A percentile compares a stretch with the other conserved stretches of the same genome.
Evolutionary conservation across 176 grass and related monocot species (phyloP).

Genomic region (Hyparrhenia diplandra): DNA sequence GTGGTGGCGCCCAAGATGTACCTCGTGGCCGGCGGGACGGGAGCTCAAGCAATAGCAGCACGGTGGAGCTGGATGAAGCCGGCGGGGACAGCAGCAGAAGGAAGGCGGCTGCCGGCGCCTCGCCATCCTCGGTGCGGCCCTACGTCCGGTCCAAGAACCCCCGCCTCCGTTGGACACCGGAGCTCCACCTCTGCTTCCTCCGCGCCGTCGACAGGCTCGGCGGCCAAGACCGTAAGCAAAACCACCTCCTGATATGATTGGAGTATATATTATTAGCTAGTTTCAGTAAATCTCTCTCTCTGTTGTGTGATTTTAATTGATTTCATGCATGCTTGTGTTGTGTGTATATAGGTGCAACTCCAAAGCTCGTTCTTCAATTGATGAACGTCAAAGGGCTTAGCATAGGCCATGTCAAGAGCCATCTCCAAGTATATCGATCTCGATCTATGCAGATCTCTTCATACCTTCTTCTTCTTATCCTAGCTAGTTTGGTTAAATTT

Average conservation of each 20-base stretch:
- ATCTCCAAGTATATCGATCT: constrained; percentile 66
- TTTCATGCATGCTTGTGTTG: background rate
- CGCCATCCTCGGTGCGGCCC: constrained; percentile 28
- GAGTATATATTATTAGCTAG: no score
- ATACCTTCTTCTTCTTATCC: background rate
- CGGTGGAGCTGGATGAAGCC: constrained; percentile 55
- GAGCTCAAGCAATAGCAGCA: constrained; percentile 54
- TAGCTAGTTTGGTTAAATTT: background rate
- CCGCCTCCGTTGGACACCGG: constrained; percentile 74
- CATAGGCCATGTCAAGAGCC: constrained; percentile 86
- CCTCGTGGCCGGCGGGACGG: background rate
- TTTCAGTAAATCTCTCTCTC: background rate
- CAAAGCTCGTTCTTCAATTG: constrained; percentile 66
- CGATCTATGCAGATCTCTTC: background rate
- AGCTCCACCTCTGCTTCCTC: constrained; percentile 63
- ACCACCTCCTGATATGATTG: background rate
- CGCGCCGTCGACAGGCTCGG: constrained; percentile 63
- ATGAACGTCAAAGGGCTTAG: constrained; percentile 77
- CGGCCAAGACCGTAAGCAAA: constrained; percentile 61
- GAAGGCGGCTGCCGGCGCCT: background rate
- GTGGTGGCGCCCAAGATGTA: background rate
- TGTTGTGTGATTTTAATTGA: background rate
- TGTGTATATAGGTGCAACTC: constrained; percentile 39
- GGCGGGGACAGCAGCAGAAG: background rate
- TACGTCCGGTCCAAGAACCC: constrained; percentile 76